Percentiles rank a stretch among this genome's conserved stretches.
Conservation (phyloP, 352 stramenopile genomes). For the Saprolegnia diclina region DNA sequence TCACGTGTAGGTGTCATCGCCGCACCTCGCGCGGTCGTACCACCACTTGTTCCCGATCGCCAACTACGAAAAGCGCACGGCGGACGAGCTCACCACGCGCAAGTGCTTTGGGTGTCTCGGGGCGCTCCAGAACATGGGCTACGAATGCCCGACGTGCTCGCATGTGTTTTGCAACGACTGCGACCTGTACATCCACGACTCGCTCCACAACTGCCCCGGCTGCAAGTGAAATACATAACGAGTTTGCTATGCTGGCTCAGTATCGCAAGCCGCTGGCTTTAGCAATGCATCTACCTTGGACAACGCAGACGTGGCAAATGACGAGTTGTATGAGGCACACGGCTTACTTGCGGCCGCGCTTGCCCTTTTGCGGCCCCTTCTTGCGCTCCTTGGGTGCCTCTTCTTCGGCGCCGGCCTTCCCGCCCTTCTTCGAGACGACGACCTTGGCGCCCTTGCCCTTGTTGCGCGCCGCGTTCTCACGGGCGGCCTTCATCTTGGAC, state of each 20-base stretch:
- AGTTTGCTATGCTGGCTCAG: neutral
- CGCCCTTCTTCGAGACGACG: neutral
- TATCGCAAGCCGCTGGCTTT: too few relatives aligned
- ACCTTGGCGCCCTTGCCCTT: constrained; percentile 52
- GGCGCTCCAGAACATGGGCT: constrained; percentile 45
- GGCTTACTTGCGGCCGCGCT: constrained; percentile 1
- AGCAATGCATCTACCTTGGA: too few relatives aligned
- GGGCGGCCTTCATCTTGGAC: constrained; percentile 75
- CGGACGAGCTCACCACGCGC: constrained; percentile 29
- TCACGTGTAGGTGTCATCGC: constrained; percentile 63
- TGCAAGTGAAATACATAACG: constrained; percentile 72
- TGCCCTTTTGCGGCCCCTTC: neutral
- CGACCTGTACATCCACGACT: constrained; percentile 97
- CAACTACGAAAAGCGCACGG: constrained; percentile 80
- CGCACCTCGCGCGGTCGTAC: constrained; percentile 96
- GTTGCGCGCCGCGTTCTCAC: constrained; percentile 38
- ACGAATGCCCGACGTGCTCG: constrained; percentile 85
- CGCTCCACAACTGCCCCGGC: constrained; percentile 97
- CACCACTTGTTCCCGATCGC: constrained; percentile 97
- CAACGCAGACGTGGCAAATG: neutral
- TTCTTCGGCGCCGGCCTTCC: neutral
- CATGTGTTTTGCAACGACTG: constrained; percentile 95
- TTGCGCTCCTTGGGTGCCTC: neutral
- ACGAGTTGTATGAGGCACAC: neutral
- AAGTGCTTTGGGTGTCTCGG: constrained; percentile 83